These are phyloP conservation scores for Geotrichum cucujoidarum DNA, from an alignment of 1,139 yeast species.

Conservation along the genomic window DNA sequence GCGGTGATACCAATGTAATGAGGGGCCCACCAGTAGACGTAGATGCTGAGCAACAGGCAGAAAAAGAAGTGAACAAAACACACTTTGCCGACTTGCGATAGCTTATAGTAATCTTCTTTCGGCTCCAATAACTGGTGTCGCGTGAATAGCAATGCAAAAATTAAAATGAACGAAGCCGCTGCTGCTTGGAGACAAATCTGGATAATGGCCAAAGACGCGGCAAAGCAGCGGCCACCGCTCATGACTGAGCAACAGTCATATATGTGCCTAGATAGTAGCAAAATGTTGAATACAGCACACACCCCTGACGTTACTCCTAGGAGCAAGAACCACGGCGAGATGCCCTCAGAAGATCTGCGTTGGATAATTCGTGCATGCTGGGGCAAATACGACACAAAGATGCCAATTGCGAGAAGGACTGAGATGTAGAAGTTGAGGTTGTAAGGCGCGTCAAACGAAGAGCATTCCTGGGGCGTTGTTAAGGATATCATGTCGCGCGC, in stretches of 20 bases:
- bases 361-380: constrained; percentile 61
- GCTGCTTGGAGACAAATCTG: constrained; percentile 67
- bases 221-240: constrained; percentile 54
- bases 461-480: constrained; percentile 9
- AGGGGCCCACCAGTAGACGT: constrained; percentile 23
- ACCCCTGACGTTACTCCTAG: constrained; percentile 71
- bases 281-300: constrained; percentile 63
- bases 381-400: constrained; percentile 69
- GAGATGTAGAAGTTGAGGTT: constrained; percentile 46
- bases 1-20: constrained; percentile 20
- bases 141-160: constrained; percentile 24
- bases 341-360: constrained; percentile 69
- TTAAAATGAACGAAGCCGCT: constrained; percentile 54
- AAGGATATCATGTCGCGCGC: too few species aligned
- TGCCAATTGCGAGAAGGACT: constrained; percentile 56
- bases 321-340: constrained; percentile 67
- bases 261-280: constrained; percentile 47
- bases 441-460: constrained; percentile 13
- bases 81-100: constrained; percentile 25
- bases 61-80: constrained; percentile 27
- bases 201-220: constrained; percentile 61
- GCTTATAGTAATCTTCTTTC: constrained; percentile 26
- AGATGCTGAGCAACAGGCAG: constrained; percentile 26
- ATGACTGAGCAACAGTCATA: constrained; percentile 36
- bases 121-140: constrained; percentile 24